These are phyloP conservation scores for Talaromyces sp. DNA, from an alignment of 2,329 filamentous ascomycete species.

Conservation along the genomic window DNA sequence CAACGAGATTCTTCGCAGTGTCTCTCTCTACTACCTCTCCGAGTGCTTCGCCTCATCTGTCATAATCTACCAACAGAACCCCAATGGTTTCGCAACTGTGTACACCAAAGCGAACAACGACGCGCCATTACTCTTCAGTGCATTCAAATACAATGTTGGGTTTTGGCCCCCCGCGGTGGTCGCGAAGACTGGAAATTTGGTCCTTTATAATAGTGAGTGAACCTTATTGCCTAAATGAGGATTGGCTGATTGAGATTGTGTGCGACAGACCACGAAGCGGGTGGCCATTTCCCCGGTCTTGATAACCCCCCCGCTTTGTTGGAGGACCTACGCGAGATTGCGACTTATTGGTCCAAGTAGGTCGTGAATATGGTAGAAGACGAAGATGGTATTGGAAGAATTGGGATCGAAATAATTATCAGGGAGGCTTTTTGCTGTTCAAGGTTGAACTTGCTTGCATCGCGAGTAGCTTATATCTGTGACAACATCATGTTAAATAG, in stretches of 20 bases:
- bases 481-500: no score
- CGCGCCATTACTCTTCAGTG: background rate
- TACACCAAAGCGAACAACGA: background rate
- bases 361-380: background rate
- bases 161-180: background rate
- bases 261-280: background rate
- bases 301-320: background rate
- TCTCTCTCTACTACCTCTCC: background rate
- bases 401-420: background rate
- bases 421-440: background rate
- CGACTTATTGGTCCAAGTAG: background rate
- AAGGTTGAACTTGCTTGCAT: background rate
- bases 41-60: background rate
- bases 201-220: background rate
- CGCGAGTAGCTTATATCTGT: no score
- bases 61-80: constrained; percentile 1
- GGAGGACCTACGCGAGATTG: background rate
- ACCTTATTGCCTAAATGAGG: background rate
- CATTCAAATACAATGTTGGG: background rate
- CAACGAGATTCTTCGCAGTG: background rate
- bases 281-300: background rate
- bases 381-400: background rate
- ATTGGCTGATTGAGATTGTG: background rate
- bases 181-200: background rate
- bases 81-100: background rate